Conservation (phyloP, 2,329 filamentous ascomycete genomes). For the Curvularia sp. region DNA sequence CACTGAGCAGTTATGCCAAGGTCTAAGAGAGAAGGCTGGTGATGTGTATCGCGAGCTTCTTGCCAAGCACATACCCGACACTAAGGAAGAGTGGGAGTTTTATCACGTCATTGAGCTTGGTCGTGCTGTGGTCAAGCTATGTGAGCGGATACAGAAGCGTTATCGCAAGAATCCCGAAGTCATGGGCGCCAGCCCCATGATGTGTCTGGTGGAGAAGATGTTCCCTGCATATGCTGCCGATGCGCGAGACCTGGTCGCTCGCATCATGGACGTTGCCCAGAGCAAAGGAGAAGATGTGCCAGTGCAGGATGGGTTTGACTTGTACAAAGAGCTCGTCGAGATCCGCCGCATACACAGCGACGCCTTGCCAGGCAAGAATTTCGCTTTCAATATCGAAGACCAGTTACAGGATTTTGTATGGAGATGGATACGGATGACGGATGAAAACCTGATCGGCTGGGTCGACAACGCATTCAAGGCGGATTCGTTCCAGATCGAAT, state of each 20-base stretch:
- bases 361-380: slow-evolving; percentile 73
- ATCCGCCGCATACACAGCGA: slow-evolving; percentile 82
- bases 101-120: slow-evolving; percentile 89
- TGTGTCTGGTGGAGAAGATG: slow-evolving; percentile 79
- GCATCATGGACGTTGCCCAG: slow-evolving; percentile 77
- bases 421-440: slow-evolving; percentile 88
- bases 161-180: slow-evolving; percentile 88
- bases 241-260: slow-evolving; percentile 80
- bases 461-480: slow-evolving; percentile 91
- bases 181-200: slow-evolving; percentile 74
- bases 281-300: slow-evolving; percentile 76
- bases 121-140: slow-evolving; percentile 82
- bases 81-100: slow-evolving; percentile 87
- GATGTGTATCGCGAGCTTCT: slow-evolving; percentile 83
- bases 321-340: slow-evolving; percentile 87
- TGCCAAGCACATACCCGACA: slow-evolving; percentile 78
- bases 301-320: slow-evolving; percentile 89
- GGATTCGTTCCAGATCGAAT: slow-evolving; percentile 81
- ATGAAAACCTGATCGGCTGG: slow-evolving; percentile 79
- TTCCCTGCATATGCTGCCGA: slow-evolving; percentile 92
- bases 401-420: slow-evolving; percentile 91
- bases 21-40: slow-evolving; percentile 75
- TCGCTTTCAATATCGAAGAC: slow-evolving; percentile 87
- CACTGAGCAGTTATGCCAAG: slow-evolving; percentile 72
- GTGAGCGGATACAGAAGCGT: slow-evolving; percentile 88